These are phyloP conservation scores for Lipomyces sp. DNA, from an alignment of 805 yeast species.

Conservation along the genomic window DNA sequence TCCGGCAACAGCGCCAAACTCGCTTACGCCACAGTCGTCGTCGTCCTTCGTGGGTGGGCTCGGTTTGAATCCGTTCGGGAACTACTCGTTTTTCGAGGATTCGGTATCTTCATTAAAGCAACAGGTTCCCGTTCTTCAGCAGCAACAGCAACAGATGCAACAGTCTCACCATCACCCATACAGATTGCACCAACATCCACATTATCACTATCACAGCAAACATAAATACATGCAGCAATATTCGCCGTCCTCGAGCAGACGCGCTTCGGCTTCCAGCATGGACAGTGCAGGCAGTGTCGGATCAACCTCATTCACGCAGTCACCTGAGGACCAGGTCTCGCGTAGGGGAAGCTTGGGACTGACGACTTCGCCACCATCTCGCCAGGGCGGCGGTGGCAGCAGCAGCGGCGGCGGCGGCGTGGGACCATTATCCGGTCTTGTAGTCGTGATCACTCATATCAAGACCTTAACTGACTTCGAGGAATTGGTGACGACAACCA, in stretches of 20 bases:
- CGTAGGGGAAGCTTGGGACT: not conserved
- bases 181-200: constrained; percentile 32
- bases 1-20: constrained; percentile 1
- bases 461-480: constrained; percentile 25
- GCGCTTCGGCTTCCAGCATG: constrained; percentile 28
- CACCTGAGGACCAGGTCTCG: not conserved
- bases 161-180: constrained; percentile 17
- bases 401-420: no score
- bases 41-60: not conserved
- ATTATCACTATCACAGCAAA: constrained; percentile 25
- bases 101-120: constrained; percentile 14
- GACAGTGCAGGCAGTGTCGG: constrained; percentile 23
- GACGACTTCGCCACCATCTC: not conserved
- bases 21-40: not conserved
- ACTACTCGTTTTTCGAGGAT: not conserved
- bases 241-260: constrained; percentile 33
- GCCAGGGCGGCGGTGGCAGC: constrained; percentile 8
- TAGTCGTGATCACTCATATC: constrained; percentile 35
- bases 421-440: constrained; percentile 34
- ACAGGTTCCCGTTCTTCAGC: constrained; percentile 5
- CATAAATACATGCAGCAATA: constrained; percentile 35
- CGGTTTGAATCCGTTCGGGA: not conserved
- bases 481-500: constrained; percentile 6
- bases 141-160: constrained; percentile 10
- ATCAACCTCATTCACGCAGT: not conserved